A percentile compares a stretch with the other conserved stretches of the same genome.
These are phyloP conservation scores for Chionographis japonica DNA, from an alignment of 106 monocot species.

Conservation along the genomic window DNA sequence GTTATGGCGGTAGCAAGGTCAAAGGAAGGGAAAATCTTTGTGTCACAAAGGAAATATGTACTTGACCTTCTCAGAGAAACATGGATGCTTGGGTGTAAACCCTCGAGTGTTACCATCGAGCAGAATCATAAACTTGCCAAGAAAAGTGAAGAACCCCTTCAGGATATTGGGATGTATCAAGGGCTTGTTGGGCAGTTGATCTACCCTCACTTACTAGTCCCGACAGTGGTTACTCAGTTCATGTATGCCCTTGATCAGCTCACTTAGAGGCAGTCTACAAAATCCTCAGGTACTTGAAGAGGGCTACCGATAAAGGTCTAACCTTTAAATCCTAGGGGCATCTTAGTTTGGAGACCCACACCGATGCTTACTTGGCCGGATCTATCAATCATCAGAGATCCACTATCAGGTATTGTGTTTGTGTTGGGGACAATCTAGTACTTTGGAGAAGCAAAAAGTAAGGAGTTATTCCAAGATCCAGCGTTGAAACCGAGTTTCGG, in stretches of 20 bases:
- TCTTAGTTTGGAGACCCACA: conserved; percentile 1
- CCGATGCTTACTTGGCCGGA: conserved; percentile 15
- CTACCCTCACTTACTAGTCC: conserved; percentile 11
- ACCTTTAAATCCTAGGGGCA: background rate
- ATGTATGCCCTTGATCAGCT: conserved; percentile 10
- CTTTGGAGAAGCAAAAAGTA: no score
- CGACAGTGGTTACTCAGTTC: conserved; percentile 12
- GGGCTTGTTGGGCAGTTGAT: conserved; percentile 14
- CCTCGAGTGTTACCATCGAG: conserved; percentile 1
- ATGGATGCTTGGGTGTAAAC: background rate
- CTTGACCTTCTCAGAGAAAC: conserved; percentile 11
- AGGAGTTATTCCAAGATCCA: no score
- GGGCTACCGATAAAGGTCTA: conserved; percentile 1
- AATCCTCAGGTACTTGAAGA: conserved; percentile 10
- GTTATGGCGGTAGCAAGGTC: conserved; percentile 12
- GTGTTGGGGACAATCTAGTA: conserved; percentile 19
- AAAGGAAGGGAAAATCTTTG: background rate
- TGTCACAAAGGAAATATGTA: no score
- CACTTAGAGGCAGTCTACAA: conserved; percentile 2
- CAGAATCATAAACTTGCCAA: background rate
- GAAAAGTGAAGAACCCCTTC: background rate
- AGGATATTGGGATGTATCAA: conserved; percentile 1
- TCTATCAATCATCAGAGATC: conserved; percentile 1
- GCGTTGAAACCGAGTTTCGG: no score
- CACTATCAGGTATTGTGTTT: conserved; percentile 7